Percentiles rank a stretch among this genome's conserved stretches.
phyloP scores from a whole-genome alignment of 2,329 filamentous ascomycete species.

The Ophiobolus disseminans region DNA sequence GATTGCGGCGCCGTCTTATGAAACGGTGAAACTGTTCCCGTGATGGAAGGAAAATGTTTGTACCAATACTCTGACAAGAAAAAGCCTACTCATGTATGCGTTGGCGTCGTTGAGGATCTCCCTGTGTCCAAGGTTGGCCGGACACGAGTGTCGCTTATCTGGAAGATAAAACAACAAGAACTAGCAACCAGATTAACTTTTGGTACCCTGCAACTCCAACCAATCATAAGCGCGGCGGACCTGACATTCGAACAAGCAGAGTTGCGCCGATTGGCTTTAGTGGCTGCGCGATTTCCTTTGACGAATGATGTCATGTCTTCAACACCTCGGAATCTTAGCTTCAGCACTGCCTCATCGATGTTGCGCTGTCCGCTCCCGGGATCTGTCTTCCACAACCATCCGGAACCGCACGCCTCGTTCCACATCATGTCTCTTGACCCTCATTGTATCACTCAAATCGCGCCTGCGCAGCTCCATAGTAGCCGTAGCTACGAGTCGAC shows the following conservation, averaged over 20 bases:
- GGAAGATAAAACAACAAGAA: not conserved
- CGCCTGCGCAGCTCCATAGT: not conserved
- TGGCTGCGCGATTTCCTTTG: not conserved
- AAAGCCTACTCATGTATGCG: no score
- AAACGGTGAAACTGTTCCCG: no score
- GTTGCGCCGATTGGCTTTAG: conserved; percentile 3
- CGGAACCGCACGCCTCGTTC: not conserved
- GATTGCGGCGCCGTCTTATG: no score
- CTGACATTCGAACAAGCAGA: not conserved
- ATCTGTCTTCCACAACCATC: not conserved
- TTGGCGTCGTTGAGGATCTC: no score
- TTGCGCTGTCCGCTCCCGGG: not conserved
- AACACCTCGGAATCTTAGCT: conserved; percentile 4
- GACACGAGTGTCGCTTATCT: no score
- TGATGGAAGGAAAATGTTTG: no score
- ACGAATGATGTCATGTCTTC: conserved; percentile 14
- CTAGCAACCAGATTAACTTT: not conserved
- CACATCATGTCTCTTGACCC: not conserved
- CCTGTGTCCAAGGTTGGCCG: no score
- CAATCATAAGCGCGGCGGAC: not conserved
- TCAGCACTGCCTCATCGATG: conserved; percentile 12
- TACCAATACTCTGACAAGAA: no score
- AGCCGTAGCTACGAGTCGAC: not conserved
- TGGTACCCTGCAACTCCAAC: not conserved
- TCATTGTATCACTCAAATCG: not conserved